These are phyloP conservation scores for Lasiosphaeris hirsuta DNA, from an alignment of 495 filamentous ascomycete genomes.

Conservation along the genomic window DNA sequence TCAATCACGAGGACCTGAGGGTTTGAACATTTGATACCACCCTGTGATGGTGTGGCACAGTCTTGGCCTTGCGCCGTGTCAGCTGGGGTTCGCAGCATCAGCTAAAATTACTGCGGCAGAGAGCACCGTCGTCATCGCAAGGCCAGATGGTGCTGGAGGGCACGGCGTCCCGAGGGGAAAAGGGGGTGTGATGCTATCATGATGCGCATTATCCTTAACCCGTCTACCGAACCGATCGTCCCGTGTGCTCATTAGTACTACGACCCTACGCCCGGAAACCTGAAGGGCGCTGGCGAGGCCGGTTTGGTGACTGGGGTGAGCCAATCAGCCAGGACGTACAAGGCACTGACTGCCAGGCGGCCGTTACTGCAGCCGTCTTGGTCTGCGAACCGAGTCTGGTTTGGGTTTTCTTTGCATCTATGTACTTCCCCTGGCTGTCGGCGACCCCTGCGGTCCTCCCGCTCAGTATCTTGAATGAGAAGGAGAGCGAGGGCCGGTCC, in stretches of 20 bases:
- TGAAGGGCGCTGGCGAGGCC: neutral
- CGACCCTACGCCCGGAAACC: neutral
- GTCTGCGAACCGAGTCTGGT: constrained; percentile 14
- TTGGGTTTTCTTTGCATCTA: constrained; percentile 9
- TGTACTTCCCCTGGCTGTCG: neutral
- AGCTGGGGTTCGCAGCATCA: neutral
- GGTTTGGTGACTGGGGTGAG: too few relatives aligned
- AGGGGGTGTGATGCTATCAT: constrained; percentile 6
- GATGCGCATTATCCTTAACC: constrained; percentile 4
- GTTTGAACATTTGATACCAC: too few relatives aligned
- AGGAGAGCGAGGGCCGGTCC: neutral
- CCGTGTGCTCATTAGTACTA: neutral
- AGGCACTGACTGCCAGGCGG: neutral
- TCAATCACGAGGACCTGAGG: too few relatives aligned
- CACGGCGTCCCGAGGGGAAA: neutral
- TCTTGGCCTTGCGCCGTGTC: neutral
- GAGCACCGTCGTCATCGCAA: constrained; percentile 4
- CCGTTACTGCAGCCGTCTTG: constrained; percentile 9
- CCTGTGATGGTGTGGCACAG: neutral
- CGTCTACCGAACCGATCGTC: constrained; percentile 13
- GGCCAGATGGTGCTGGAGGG: constrained; percentile 6
- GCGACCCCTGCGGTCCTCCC: neutral
- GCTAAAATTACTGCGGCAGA: neutral
- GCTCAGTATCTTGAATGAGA: neutral
- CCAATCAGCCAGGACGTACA: too few relatives aligned